A percentile compares a stretch with the other conserved stretches of the same genome.
These are phyloP conservation scores for Neobulgaria alba DNA, from an alignment of 2,329 filamentous ascomycete species.

Conservation along the genomic window DNA sequence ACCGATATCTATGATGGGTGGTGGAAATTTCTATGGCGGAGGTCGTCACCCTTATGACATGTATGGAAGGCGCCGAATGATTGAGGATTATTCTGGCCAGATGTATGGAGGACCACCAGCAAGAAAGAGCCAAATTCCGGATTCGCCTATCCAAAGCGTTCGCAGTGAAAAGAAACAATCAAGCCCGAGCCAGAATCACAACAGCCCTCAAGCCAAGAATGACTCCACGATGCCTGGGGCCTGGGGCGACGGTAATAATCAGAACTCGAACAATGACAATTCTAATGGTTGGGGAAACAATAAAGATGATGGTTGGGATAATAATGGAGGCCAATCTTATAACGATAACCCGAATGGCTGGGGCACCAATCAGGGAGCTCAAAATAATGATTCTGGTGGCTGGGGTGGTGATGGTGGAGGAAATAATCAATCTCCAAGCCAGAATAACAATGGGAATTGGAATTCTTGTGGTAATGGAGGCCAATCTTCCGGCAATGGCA, in stretches of 20 bases:
- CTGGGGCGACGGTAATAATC: slow-evolving; percentile 13
- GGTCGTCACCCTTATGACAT: background rate
- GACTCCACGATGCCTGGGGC: background rate
- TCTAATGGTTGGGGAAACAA: slow-evolving; percentile 2
- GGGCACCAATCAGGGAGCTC: slow-evolving; percentile 2
- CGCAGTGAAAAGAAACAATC: too few species aligned
- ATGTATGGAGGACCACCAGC: too few species aligned
- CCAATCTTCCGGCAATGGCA: slow-evolving; percentile 6
- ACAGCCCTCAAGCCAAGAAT: too few species aligned
- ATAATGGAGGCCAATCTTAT: background rate
- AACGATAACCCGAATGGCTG: slow-evolving; percentile 6
- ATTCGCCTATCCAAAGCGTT: too few species aligned
- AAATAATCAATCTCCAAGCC: slow-evolving; percentile 1
- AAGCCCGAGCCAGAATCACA: too few species aligned
- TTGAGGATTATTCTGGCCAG: background rate
- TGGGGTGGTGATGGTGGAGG: background rate
- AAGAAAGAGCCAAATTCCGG: too few species aligned
- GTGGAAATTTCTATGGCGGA: background rate
- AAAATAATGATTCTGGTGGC: slow-evolving; percentile 2
- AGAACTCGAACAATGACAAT: slow-evolving; percentile 4
- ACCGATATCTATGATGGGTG: background rate
- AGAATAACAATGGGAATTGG: slow-evolving; percentile 1
- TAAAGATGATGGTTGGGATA: too few species aligned
- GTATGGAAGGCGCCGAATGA: background rate
- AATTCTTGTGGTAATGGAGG: too few species aligned